These are phyloP conservation scores for Kwoniella dendrophila DNA, from an alignment of 768 basidiomycete genomes.

Conservation along the genomic window DNA sequence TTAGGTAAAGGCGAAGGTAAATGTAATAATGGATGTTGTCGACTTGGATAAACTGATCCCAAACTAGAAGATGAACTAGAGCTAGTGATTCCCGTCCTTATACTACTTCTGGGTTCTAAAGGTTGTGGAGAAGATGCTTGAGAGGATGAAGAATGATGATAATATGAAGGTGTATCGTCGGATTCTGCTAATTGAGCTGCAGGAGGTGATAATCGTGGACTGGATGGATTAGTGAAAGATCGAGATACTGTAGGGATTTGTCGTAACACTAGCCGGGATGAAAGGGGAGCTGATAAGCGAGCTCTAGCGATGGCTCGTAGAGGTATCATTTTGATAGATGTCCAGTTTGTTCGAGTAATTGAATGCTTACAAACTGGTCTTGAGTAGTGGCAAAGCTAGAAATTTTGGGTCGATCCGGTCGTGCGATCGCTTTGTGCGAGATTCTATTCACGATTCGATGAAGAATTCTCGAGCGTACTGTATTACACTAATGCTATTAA, in stretches of 20 bases:
- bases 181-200: conserved; percentile 40
- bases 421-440: conserved; percentile 12
- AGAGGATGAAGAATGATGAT: conserved; percentile 23
- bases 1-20: conserved; percentile 39
- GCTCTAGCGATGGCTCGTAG: conserved; percentile 6
- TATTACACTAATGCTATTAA: no score
- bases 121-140: conserved; percentile 23
- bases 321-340: conserved; percentile 14
- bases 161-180: conserved; percentile 25
- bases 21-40: conserved; percentile 19
- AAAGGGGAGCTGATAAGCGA: background rate
- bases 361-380: background rate
- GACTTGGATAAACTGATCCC: conserved; percentile 20
- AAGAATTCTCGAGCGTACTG: no score
- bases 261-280: background rate
- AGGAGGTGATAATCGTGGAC: conserved; percentile 26
- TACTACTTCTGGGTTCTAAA: conserved; percentile 18
- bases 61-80: no score
- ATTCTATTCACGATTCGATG: no score
- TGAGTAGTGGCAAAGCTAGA: conserved; percentile 13
- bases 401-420: conserved; percentile 1
- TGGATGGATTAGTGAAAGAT: conserved; percentile 25
- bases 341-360: background rate
- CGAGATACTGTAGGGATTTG: conserved; percentile 1
- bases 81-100: no score